phyloP scores from a whole-genome alignment of 495 filamentous ascomycete genomes.

The Parathielavia hyrcaniae region DNA sequence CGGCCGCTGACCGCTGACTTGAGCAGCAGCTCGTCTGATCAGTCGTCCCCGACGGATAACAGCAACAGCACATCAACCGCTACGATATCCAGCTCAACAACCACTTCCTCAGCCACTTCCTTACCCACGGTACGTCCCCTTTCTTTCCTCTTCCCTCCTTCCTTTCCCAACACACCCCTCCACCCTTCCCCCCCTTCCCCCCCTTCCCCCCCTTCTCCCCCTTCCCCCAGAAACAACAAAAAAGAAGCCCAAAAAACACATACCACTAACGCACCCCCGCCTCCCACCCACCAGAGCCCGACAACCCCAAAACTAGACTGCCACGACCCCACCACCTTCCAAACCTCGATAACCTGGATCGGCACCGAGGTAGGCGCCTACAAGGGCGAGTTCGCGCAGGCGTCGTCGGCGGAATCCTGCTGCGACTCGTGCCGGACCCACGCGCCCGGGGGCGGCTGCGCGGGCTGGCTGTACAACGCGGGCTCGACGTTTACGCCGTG shows the following conservation, averaged over 20 bases:
- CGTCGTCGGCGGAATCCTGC: constrained; percentile 19
- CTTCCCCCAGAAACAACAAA: too few species aligned
- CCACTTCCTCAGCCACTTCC: not conserved
- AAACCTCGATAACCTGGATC: constrained; percentile 16
- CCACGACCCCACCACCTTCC: constrained; percentile 18
- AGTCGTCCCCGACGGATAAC: not conserved
- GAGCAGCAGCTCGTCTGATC: constrained; percentile 8
- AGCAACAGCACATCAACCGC: not conserved
- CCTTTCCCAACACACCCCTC: not conserved
- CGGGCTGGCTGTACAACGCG: constrained; percentile 25
- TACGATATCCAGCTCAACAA: not conserved
- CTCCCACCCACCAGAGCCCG: not conserved
- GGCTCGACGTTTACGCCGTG: constrained; percentile 22
- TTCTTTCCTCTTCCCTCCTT: constrained; percentile 1
- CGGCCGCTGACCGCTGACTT: constrained; percentile 12
- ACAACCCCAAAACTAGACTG: constrained; percentile 11
- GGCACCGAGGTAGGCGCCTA: constrained; percentile 7
- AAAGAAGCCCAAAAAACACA: too few species aligned
- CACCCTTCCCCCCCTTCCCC: too few species aligned
- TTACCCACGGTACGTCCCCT: not conserved
- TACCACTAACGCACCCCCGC: not conserved
- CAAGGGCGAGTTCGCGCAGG: constrained; percentile 2
- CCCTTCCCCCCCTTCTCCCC: too few species aligned
- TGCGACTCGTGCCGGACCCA: constrained; percentile 17
- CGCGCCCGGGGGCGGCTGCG: constrained; percentile 17